Evolutionary conservation across 306 rosid species (phyloP).

Genomic region (Cucumis melo): DNA sequence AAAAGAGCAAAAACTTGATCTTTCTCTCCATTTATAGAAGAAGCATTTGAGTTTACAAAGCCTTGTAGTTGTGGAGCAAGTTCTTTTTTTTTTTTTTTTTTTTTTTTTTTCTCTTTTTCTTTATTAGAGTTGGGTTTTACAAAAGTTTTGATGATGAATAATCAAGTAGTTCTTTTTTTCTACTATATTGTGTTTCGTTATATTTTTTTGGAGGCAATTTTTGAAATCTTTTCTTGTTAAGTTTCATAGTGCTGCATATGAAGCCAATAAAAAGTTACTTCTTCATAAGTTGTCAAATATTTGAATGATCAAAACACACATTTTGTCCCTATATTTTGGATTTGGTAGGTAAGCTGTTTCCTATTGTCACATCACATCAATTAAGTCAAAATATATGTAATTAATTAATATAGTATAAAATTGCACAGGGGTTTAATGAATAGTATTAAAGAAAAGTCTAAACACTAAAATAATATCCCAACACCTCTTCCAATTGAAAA

Average conservation of each 20-base stretch:
- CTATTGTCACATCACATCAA: not conserved
- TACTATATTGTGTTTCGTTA: not conserved
- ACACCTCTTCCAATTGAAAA: too few species aligned
- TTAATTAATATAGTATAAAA: not conserved
- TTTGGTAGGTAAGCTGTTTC: not conserved
- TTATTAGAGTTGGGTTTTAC: not conserved
- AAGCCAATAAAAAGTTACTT: too few species aligned
- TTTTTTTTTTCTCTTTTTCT: not conserved
- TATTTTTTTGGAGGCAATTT: not conserved
- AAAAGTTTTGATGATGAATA: not conserved
- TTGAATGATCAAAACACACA: not conserved
- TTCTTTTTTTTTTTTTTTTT: not conserved
- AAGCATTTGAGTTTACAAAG: not conserved
- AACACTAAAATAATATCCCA: too few species aligned
- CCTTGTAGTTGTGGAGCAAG: not conserved
- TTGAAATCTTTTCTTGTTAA: not conserved
- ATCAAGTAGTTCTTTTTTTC: not conserved
- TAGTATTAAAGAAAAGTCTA: not conserved
- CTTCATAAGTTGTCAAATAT: not conserved
- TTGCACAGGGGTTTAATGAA: not conserved
- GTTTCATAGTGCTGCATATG: not conserved
- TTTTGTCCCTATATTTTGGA: not conserved
- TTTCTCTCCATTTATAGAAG: constrained; percentile 62
- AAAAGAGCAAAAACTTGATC: constrained; percentile 49
- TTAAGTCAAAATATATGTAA: not conserved